Evolutionary conservation across 2,329 filamentous ascomycete species (phyloP).

Genomic region (Penicillium sp.): DNA sequence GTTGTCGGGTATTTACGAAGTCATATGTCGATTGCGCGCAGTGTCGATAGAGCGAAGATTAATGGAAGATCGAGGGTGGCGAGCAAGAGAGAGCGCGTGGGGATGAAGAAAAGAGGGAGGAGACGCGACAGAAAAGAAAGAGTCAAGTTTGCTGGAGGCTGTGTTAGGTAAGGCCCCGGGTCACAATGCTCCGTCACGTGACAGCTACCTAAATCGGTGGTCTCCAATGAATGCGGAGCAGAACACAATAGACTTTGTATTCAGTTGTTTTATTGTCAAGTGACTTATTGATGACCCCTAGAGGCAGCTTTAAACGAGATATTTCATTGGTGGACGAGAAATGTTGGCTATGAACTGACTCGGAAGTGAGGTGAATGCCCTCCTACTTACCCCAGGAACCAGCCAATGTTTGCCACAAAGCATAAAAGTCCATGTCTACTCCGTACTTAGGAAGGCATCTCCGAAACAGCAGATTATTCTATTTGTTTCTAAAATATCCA

Average conservation of each 20-base stretch:
- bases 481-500: too few relatives aligned
- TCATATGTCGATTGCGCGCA: constrained; percentile 30
- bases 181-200: constrained; percentile 23
- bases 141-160: constrained; percentile 21
- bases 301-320: not conserved
- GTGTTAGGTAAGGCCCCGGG: constrained; percentile 24
- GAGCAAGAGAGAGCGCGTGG: constrained; percentile 13
- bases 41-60: constrained; percentile 2
- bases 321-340: not conserved
- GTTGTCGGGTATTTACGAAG: constrained; percentile 26
- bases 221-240: not conserved
- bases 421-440: too few relatives aligned
- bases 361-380: not conserved
- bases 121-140: constrained; percentile 26
- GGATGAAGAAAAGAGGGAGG: constrained; percentile 22
- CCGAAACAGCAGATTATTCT: too few relatives aligned
- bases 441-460: too few relatives aligned
- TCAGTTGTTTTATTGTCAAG: not conserved
- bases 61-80: not conserved
- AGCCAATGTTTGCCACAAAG: too few relatives aligned
- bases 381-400: too few relatives aligned
- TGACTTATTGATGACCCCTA: not conserved
- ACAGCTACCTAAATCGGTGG: constrained; percentile 17
- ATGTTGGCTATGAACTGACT: not conserved
- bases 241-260: not conserved